Conservation (phyloP, 1,284 basidiomycete species). For the Leccinum solheimii region DNA sequence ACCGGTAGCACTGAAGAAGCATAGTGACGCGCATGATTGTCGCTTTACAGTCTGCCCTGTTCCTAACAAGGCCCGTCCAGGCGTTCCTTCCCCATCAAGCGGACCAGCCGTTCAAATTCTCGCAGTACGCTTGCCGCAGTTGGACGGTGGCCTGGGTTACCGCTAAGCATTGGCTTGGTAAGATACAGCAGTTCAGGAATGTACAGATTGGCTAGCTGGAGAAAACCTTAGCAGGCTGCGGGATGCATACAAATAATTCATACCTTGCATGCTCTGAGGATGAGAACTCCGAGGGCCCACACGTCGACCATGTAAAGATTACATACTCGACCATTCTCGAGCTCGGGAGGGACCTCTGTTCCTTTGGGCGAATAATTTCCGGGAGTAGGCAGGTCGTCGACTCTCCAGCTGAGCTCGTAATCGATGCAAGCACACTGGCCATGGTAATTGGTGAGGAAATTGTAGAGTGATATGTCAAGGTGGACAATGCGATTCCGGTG, state of each 20-base stretch:
- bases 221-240: conserved; percentile 4
- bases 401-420: conserved; percentile 64
- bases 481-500: conserved; percentile 65
- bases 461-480: conserved; percentile 68
- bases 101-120: conserved; percentile 41
- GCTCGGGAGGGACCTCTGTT: conserved; percentile 71
- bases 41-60: not conserved
- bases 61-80: conserved; percentile 19
- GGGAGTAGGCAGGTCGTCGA: conserved; percentile 41
- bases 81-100: conserved; percentile 34
- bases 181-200: conserved; percentile 57
- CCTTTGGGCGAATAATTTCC: conserved; percentile 47
- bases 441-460: conserved; percentile 62
- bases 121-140: conserved; percentile 46
- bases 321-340: conserved; percentile 47
- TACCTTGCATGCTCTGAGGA: conserved; percentile 65
- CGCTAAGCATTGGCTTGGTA: conserved; percentile 55
- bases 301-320: conserved; percentile 72
- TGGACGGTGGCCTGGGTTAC: conserved; percentile 52
- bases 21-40: conserved; percentile 10
- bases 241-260: conserved; percentile 14
- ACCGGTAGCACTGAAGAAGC: conserved; percentile 6
- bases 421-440: conserved; percentile 71
- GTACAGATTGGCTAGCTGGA: conserved; percentile 55
- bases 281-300: conserved; percentile 65